Evolutionary conservation across 495 filamentous ascomycete genomes (phyloP).

Genomic region (Aspergillus affinis): DNA sequence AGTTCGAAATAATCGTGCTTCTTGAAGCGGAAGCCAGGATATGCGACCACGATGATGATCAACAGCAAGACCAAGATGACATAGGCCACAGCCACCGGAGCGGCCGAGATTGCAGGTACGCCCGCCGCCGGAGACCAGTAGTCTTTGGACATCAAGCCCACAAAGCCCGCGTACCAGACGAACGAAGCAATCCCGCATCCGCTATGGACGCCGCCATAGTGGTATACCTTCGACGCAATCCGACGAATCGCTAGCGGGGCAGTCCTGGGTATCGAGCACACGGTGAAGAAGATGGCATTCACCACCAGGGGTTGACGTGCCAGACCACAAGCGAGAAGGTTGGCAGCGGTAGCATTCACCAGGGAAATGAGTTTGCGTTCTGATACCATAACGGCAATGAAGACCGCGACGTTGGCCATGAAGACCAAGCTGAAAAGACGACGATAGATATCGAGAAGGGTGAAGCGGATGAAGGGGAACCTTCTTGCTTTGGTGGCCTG

Average conservation of each 20-base stretch:
- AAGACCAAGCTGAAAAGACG: slow-evolving; percentile 55
- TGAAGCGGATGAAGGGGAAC: slow-evolving; percentile 36
- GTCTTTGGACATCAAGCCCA: slow-evolving; percentile 49
- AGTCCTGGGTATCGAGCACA: slow-evolving; percentile 56
- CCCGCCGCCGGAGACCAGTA: slow-evolving; percentile 31
- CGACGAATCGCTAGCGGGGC: slow-evolving; percentile 63
- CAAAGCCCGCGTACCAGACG: slow-evolving; percentile 67
- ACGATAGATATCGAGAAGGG: slow-evolving; percentile 47
- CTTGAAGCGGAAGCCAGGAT: slow-evolving; percentile 45
- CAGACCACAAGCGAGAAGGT: slow-evolving; percentile 54
- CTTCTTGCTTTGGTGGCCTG: slow-evolving; percentile 36
- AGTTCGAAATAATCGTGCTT: slow-evolving; percentile 58
- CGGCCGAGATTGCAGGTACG: slow-evolving; percentile 25
- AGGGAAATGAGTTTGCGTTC: slow-evolving; percentile 37
- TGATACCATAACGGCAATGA: slow-evolving; percentile 41
- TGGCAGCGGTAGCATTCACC: slow-evolving; percentile 53
- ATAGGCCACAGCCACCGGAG: slow-evolving; percentile 38
- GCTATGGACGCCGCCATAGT: slow-evolving; percentile 75
- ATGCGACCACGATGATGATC: slow-evolving; percentile 42
- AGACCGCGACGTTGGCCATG: slow-evolving; percentile 49
- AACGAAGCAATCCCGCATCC: slow-evolving; percentile 67
- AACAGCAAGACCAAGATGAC: slow-evolving; percentile 42
- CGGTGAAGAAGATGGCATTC: slow-evolving; percentile 66
- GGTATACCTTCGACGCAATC: slow-evolving; percentile 70
- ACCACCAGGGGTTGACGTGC: slow-evolving; percentile 75